Evolutionary conservation across 805 yeast genomes (phyloP).

Genomic region (Yarrowia keelungensis): DNA sequence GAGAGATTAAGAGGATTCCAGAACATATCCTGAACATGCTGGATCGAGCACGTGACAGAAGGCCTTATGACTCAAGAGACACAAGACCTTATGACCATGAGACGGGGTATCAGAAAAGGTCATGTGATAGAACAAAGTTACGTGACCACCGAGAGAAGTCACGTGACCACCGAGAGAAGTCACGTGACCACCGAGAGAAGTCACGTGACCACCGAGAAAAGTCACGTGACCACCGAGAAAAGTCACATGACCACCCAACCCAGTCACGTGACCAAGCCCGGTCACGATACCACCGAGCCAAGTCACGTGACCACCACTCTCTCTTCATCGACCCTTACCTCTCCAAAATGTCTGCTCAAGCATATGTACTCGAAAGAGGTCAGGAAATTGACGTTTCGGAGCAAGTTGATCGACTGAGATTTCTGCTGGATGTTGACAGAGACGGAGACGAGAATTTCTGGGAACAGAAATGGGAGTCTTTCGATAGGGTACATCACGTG

Average conservation of each 20-base stretch:
- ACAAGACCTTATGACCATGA: too few relatives aligned
- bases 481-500: not conserved
- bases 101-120: too few relatives aligned
- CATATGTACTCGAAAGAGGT: slow-evolving; percentile 2
- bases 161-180: too few relatives aligned
- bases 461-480: slow-evolving; percentile 25
- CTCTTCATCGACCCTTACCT: slow-evolving; percentile 3
- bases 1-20: not conserved
- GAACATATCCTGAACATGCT: slow-evolving; percentile 18
- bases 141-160: too few relatives aligned
- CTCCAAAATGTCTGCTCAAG: not conserved
- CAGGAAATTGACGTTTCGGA: slow-evolving; percentile 12
- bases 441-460: slow-evolving; percentile 16
- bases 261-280: not conserved
- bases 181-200: not conserved
- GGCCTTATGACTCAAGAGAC: not conserved
- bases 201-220: not conserved
- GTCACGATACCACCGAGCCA: not conserved
- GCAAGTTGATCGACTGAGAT: slow-evolving; percentile 9
- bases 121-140: too few relatives aligned
- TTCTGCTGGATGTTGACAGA: slow-evolving; percentile 18
- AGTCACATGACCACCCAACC: too few relatives aligned
- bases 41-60: not conserved
- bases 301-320: slow-evolving; percentile 17
- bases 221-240: not conserved